phyloP scores from a whole-genome alignment of 805 yeast species.

The Saccharomycopsis fermentans region DNA sequence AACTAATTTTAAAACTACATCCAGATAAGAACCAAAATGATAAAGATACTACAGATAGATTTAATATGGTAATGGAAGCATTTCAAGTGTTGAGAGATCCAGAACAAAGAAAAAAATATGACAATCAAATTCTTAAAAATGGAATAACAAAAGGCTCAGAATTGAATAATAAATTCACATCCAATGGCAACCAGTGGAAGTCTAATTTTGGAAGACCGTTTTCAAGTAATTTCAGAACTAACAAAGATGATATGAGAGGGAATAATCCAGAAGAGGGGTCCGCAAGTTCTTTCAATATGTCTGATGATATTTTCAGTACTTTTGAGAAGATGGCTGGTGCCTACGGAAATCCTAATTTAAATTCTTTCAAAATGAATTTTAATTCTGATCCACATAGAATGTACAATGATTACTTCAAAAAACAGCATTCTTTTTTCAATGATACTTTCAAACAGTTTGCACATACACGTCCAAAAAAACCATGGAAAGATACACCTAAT shows the following conservation, averaged over 20 bases:
- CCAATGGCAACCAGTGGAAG: neutral
- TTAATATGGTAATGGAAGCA: conserved; percentile 14
- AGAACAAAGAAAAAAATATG: conserved; percentile 9
- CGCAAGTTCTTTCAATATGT: neutral
- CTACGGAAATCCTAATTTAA: neutral
- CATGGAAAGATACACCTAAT: too few relatives aligned
- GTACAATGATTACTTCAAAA: neutral
- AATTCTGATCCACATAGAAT: neutral
- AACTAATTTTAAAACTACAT: conserved; percentile 60
- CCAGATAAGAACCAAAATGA: conserved; percentile 65
- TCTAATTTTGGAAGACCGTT: neutral
- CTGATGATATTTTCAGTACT: neutral
- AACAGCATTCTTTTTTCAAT: neutral
- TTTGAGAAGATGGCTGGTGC: neutral
- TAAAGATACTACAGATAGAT: conserved; percentile 21
- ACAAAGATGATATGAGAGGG: neutral
- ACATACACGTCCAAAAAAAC: neutral
- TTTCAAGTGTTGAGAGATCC: conserved; percentile 16
- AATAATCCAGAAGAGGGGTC: neutral
- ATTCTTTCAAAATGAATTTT: neutral
- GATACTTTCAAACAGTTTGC: neutral
- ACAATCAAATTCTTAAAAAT: conserved; percentile 1
- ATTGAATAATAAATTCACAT: neutral
- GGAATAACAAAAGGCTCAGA: neutral
- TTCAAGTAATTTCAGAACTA: conserved; percentile 3